Evolutionary conservation across 768 basidiomycete genomes (phyloP), one percentile per base, ranked within the genome.

Genomic region (Crepidotus variabilis): DNA sequence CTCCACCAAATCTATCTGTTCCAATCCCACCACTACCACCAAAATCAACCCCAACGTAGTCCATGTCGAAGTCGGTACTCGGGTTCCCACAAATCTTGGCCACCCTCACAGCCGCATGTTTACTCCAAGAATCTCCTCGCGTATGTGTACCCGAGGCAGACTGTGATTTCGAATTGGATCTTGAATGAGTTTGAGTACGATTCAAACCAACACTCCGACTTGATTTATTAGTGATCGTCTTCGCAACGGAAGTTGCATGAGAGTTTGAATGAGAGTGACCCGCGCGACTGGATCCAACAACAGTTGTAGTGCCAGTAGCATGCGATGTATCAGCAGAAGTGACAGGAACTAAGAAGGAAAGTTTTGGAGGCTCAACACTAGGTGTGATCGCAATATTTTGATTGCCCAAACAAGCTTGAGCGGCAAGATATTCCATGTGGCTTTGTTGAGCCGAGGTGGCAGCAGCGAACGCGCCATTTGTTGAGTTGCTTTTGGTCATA

Each of bases 401-500:
- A 60, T 77, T 81, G 3, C 89, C 89, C 1, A 90, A 73, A 35
- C 85, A 74, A 0, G 88, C 84, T 18, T 83, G 80, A 2, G 86
- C 83, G 9, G 88, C 80, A 48, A 92, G 77, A 60, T 81, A 83
- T 55, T 85, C 85, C 49, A 90, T 67, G 63, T 71, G 73, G 39
- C 70, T 68, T 32, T 71, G 69, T 16, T 54, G 63, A 7, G 60
- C 32, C 58, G 55, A 50, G 48, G 57, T 57, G 16, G 22, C 13
- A 36, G 33, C 33, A 16, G 76, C 36, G 82, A 20, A 7, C 6
- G 53, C 66, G 60, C 33, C 58, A 57, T 52, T 50, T 56, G 57
- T 65, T 62, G 47, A 65, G 56, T 50, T 50, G 33, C 43, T 21
- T 23, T 56, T 56, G 13, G 16, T 47, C 50, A 14, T 66, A 57